A percentile compares a stretch with the other conserved stretches of the same genome.
Conservation (phyloP, 2,329 filamentous ascomycete genomes). For the Penicillium paneum region DNA sequence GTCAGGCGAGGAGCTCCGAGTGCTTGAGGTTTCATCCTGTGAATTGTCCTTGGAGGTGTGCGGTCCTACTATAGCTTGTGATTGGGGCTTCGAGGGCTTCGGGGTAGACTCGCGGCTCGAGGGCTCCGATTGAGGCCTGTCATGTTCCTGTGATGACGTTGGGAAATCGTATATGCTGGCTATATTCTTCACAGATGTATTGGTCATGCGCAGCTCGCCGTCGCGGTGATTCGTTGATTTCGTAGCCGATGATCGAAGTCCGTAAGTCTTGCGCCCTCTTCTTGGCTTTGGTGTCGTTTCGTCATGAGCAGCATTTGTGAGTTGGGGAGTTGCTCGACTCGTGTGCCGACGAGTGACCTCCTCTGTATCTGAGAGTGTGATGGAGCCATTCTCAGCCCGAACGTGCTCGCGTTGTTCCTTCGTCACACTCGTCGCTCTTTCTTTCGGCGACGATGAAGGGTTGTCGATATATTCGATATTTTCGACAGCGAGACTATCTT, state of each 20-base stretch:
- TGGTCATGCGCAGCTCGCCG: not conserved
- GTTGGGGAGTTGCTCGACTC: not conserved
- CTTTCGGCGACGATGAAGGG: conserved; percentile 3
- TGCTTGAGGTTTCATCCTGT: not conserved
- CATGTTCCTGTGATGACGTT: conserved; percentile 14
- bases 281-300: conserved; percentile 13
- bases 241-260: conserved; percentile 10
- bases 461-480: conserved; percentile 21
- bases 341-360: not conserved
- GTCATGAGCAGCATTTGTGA: not conserved
- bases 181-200: conserved; percentile 8
- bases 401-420: not conserved
- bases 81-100: not conserved
- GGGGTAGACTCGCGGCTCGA: conserved; percentile 8
- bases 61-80: not conserved
- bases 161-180: conserved; percentile 28
- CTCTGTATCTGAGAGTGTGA: conserved; percentile 1
- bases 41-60: not conserved
- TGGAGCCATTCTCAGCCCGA: not conserved
- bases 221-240: not conserved
- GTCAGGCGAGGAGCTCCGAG: conserved; percentile 35
- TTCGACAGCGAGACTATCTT: conserved; percentile 8
- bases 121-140: not conserved
- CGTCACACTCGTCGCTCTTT: conserved; percentile 3
- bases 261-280: conserved; percentile 11